These are phyloP conservation scores for Acacia crassicarpa DNA, from an alignment of 306 rosid species.

Conservation along the genomic window DNA sequence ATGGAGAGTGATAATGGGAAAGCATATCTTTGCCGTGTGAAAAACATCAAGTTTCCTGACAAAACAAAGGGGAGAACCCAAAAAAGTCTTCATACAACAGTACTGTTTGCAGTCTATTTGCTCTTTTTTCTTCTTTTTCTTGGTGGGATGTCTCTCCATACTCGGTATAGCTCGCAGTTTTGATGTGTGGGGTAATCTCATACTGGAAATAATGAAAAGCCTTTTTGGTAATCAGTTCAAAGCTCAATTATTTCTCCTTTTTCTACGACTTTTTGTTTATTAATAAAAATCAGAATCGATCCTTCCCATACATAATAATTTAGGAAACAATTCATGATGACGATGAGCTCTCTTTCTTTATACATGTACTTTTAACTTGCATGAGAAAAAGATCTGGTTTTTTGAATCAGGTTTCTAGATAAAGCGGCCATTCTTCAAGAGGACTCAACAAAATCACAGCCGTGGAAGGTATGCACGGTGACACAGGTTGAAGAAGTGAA, in stretches of 20 bases:
- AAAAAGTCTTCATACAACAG: constrained; percentile 1
- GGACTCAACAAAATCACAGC: constrained; percentile 39
- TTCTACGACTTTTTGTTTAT: neutral
- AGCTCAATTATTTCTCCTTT: constrained; percentile 16
- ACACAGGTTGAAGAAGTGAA: constrained; percentile 96
- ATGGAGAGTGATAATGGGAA: constrained; percentile 45
- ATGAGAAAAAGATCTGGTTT: constrained; percentile 21
- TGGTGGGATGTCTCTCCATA: neutral
- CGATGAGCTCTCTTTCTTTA: neutral
- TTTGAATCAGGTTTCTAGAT: constrained; percentile 65
- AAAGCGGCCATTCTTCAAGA: constrained; percentile 62
- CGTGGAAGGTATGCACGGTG: constrained; percentile 77
- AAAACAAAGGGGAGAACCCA: constrained; percentile 19
- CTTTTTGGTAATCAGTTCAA: neutral
- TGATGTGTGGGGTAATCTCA: neutral
- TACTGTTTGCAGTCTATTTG: constrained; percentile 13
- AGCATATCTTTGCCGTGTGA: constrained; percentile 25
- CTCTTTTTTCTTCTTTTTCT: neutral
- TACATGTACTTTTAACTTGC: neutral
- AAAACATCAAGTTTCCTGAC: constrained; percentile 36
- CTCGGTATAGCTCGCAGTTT: neutral
- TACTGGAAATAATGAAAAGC: constrained; percentile 26
- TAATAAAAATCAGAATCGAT: neutral
- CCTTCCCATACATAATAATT: neutral
- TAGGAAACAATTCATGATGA: neutral